Conservation (phyloP, 352 stramenopile species). For the Phytophthora quininea region DNA sequence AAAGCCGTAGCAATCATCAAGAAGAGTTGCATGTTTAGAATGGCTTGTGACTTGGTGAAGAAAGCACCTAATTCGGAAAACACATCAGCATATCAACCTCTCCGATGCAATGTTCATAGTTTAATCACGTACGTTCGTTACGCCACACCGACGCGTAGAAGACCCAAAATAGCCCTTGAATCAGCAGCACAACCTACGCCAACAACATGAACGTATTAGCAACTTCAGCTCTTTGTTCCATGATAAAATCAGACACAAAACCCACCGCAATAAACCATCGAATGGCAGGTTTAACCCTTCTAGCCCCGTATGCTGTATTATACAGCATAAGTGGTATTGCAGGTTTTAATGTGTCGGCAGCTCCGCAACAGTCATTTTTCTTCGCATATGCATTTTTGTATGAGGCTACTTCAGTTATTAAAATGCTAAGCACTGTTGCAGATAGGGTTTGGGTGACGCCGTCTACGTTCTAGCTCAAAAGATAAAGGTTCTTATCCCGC, state of each 20-base stretch:
- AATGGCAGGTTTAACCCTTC: slow-evolving; percentile 79
- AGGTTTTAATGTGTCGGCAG: neutral
- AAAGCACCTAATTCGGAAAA: slow-evolving; percentile 57
- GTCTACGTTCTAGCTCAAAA: neutral
- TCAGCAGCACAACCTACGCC: slow-evolving; percentile 55
- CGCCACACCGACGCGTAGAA: slow-evolving; percentile 79
- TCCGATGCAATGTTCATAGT: neutral
- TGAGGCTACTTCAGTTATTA: neutral
- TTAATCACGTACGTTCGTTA: slow-evolving; percentile 58
- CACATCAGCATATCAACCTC: neutral
- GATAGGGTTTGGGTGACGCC: neutral
- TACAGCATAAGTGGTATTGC: neutral
- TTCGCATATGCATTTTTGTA: neutral
- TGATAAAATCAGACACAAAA: neutral
- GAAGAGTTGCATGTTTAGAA: slow-evolving; percentile 86
- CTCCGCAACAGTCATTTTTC: neutral
- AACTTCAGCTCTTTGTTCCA: no score
- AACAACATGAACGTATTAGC: neutral
- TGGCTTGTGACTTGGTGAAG: slow-evolving; percentile 77
- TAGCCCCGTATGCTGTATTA: neutral
- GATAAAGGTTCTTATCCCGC: neutral
- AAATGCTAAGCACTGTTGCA: neutral
- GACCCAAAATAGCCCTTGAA: slow-evolving; percentile 79
- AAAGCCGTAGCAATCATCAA: slow-evolving; percentile 76
- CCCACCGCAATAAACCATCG: slow-evolving; percentile 64